Evolutionary conservation across 2,329 filamentous ascomycete species (phyloP), one percentile per base, ranked within the genome.

Genomic region (Cladosporium colombiae): DNA sequence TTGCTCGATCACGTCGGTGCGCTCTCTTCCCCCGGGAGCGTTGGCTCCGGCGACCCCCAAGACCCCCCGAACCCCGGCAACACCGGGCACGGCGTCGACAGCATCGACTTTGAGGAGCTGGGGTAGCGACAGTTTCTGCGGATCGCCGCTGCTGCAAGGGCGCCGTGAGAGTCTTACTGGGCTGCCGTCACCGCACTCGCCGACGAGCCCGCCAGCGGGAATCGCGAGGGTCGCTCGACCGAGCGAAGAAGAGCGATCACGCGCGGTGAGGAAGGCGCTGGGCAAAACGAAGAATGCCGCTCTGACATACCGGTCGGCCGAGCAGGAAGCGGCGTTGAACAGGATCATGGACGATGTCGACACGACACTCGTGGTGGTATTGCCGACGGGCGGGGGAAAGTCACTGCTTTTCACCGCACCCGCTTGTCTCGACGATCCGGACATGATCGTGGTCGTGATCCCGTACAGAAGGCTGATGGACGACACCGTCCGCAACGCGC

Each of bases 381-480:
- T n/a, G 16, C 37, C 37, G 37, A 40, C 16, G 37, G 37, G 37
- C 16, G 37, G 16, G 3, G 37, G 37, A 2, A 18, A 40, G 37
- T 18, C 16, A n/a, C 37, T 40, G 37, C 37, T 18, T 6, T 40
- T 73, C 53, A 73, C 31, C 21, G 46, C 69, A 25, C 70, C 64
- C n/a, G 66, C 65, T 27, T 72, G 49, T 49, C 63, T 73, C 25
- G 50, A 71, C 21, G 53, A 64, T 16, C 11, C 49, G 7, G 63
- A 65, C 4, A 66, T 73, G 5, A 73, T 62, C 18, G 52, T 74
- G 5, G 66, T 73, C 8, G 59, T 72, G 11, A 65, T 74, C 27
- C 72, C 62, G 60, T 72, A 67, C 44, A 55, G 58, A 25, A 65
- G 67, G 57, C 62, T 73, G 10, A 66, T 69, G 37, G 59, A 68